Base-by-base conservation (phyloP, 257 asterid species). In the Paraleonurus japonicus region DNA sequence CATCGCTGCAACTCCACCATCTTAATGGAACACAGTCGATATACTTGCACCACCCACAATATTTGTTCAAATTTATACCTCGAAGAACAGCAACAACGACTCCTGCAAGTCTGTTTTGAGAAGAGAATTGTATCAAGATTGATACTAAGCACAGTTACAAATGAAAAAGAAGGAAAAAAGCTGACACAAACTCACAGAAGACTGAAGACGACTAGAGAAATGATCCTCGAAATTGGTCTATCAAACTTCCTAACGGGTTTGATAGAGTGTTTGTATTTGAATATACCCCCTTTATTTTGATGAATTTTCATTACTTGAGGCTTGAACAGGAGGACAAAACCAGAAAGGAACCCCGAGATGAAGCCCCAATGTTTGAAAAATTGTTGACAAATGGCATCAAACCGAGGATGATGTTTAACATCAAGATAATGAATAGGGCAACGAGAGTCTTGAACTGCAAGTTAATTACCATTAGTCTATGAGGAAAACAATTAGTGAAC, bases 1-100 rank as follows among this genome's bases (percentile, higher is more conserved):
- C 72, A 71, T 81, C 78, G 50, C 72, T 69, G 90, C 97, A 93
- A 84, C 92, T 93, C 97, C 98, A 88, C 96, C 89, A 89, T 74
- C 84, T 90, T 37, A 60, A 74, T 30, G 92, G 97, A 45, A 79
- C 78, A 84, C 97, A 90, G 26, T 90, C 98, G 11, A 90, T 61
- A 75, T 80, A 87, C 28, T 63, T 79, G 82, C 98, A 93, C 92
- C 92, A 85, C 70, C 78, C 76, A 63, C 98, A 93, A 50, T 87
- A 87, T 68, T 81, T 75, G 85, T 86, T 84, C 70, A 80, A 65
- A 67, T 90, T 80, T 61, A 76, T 66, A 7, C 86, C 86, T 62
- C 74, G 80, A 67, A 82, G 72, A 73, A 82, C 73, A 60, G 89
- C 92, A 68, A 83, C 77, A 22, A 68, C 57, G 28, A 60, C 61